Percentiles rank a stretch among this genome's conserved stretches.
Conservation (phyloP, 305 asterid genomes). For the Rubia tinctorum region DNA sequence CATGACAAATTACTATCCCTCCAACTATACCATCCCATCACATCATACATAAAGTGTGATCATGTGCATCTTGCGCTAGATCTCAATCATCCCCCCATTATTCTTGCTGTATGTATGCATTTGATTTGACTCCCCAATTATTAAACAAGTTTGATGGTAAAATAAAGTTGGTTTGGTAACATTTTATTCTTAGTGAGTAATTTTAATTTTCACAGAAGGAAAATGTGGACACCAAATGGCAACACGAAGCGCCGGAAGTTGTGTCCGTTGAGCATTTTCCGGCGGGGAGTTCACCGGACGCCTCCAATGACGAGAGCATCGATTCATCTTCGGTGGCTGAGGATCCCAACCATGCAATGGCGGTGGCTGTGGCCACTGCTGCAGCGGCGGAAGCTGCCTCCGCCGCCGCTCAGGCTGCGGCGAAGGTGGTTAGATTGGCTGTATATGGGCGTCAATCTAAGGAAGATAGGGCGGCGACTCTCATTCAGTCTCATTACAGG, state of each 20-base stretch:
- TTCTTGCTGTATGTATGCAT: neutral
- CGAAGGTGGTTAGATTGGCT: conserved; percentile 42
- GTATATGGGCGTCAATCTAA: conserved; percentile 63
- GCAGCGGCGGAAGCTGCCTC: conserved; percentile 45
- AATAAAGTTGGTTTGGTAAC: neutral
- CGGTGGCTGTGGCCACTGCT: conserved; percentile 42
- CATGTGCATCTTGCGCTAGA: conserved; percentile 49
- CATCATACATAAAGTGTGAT: conserved; percentile 28
- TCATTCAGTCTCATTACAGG: conserved; percentile 81
- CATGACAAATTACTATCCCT: conserved; percentile 57
- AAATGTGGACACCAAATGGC: conserved; percentile 59
- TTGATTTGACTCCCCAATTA: conserved; percentile 4
- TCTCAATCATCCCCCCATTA: conserved; percentile 31
- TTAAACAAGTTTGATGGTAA: neutral
- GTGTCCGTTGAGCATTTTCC: conserved; percentile 86
- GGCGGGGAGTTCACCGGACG: conserved; percentile 74
- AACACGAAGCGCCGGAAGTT: conserved; percentile 72
- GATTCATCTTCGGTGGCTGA: conserved; percentile 29
- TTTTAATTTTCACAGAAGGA: conserved; percentile 39
- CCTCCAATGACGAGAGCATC: conserved; percentile 36
- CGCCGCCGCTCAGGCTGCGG: conserved; percentile 45
- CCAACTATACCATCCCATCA: conserved; percentile 44
- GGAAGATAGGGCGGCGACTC: conserved; percentile 76
- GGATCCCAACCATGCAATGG: conserved; percentile 38
- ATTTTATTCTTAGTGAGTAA: neutral